Conservation (phyloP, 2,329 filamentous ascomycete species). For the Cryphonectria carpinicola region DNA sequence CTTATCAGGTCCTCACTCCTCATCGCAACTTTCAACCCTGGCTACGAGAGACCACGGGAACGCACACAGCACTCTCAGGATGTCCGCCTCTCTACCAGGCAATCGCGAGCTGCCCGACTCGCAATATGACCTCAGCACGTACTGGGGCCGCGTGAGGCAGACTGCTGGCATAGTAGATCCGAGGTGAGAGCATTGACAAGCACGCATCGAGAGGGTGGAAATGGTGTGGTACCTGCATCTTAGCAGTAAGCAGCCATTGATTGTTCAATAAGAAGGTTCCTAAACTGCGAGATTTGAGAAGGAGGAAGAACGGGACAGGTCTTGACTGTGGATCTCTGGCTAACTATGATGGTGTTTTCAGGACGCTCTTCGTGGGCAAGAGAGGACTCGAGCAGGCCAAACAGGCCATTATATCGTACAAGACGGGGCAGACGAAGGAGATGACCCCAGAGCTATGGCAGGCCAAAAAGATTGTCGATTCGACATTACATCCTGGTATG, state of each 20-base stretch:
- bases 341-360: conserved; percentile 42
- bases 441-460: conserved; percentile 94
- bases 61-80: conserved; percentile 37
- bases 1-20: background rate
- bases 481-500: conserved; percentile 91
- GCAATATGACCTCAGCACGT: conserved; percentile 89
- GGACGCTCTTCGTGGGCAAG: conserved; percentile 81
- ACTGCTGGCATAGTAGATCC: conserved; percentile 90
- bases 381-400: conserved; percentile 86
- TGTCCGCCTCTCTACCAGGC: conserved; percentile 70
- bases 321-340: background rate
- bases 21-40: background rate
- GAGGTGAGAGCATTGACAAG: conserved; percentile 66
- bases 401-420: conserved; percentile 79
- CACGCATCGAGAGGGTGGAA: conserved; percentile 12
- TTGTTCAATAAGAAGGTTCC: conserved; percentile 6
- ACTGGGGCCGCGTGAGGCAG: conserved; percentile 93
- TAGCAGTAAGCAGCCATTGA: conserved; percentile 30
- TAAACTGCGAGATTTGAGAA: background rate
- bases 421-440: conserved; percentile 74
- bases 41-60: background rate
- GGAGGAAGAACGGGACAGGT: background rate
- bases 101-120: conserved; percentile 85
- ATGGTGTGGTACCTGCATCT: conserved; percentile 24
- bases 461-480: conserved; percentile 97